Evolutionary conservation across 805 yeast species (phyloP), one percentile per base, ranked within the genome.

Genomic region (Candida oleophila): DNA sequence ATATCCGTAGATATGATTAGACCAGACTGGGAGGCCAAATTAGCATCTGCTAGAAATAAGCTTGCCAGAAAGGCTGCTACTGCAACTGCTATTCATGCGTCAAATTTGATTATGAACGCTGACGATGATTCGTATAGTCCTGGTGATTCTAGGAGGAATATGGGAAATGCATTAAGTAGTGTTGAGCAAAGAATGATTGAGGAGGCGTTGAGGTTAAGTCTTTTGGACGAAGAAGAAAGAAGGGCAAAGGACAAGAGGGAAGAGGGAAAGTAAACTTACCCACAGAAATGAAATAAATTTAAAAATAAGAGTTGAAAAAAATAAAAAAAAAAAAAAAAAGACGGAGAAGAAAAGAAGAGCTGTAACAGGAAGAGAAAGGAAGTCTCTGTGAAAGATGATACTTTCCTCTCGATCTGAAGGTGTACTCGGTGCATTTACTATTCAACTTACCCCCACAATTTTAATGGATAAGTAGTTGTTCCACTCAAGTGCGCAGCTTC

Each of bases 51-150:
- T 3, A 78, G 91, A 43, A 77, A 83, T 48, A 83, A 83, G 53
- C 68, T 89, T 32, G 96, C 96, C 0, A 78, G 96, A 48, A 78
- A 89, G 57, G 84, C 97, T 0, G 97, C 97, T 0, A 89, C 96
- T 12, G 98, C 98, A 0, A 88, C 89, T 30, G 96, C 96, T 0
- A 80, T 92, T 35, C 98, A 92, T 65, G 91, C 96, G 2, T 82
- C 95, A 11, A 89, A 90, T 47, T 76, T 89, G 56, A 61, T 89
- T 28, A 71, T 85, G 14, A 56, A 67, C 43, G 62, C 53, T 38
- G 52, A 55, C 39, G 55, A 47, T 41, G 45, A 46, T 16, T 49
- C 48, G 15, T 49, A 50, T 39, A 53, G 48, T 33, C 49, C 60
- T 15, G 51, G 54, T 48, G 49, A 50, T 39, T 9, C 21, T 7